These are phyloP conservation scores for Ustilago cynodontis DNA, from an alignment of 1,284 basidiomycete species.

Conservation along the genomic window DNA sequence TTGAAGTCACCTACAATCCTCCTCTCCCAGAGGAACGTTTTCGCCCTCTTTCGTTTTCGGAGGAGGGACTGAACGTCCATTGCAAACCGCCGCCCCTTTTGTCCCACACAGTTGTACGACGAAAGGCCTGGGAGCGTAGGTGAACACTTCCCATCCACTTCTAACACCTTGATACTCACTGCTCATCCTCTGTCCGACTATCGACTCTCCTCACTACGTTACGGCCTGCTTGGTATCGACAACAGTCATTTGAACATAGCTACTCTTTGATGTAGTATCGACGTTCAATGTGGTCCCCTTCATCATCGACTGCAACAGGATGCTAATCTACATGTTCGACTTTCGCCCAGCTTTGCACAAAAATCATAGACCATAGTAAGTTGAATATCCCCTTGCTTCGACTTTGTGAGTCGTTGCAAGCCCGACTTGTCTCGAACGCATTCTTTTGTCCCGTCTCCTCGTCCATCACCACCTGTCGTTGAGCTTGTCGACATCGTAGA, in stretches of 20 bases:
- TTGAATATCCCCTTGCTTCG: not conserved
- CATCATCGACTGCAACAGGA: not conserved
- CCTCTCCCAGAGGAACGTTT: not conserved
- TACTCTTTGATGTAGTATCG: not conserved
- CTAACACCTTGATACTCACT: not conserved
- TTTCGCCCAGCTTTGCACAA: not conserved
- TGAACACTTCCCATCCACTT: not conserved
- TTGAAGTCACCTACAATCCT: not conserved
- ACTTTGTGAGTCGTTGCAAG: not conserved
- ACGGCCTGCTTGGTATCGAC: not conserved
- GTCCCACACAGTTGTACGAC: not conserved
- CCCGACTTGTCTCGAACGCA: not conserved
- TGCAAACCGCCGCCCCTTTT: not conserved
- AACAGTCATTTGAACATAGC: not conserved
- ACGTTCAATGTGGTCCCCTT: not conserved
- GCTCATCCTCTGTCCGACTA: not conserved
- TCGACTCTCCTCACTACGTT: not conserved
- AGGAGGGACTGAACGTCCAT: constrained; percentile 8
- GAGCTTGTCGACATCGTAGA: not conserved
- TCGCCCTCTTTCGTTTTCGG: constrained; percentile 19
- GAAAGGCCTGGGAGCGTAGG: not conserved
- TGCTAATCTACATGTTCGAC: not conserved
- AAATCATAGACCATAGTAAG: no score
- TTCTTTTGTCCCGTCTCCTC: not conserved
- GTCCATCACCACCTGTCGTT: not conserved